Evolutionary conservation across 495 filamentous ascomycete genomes (phyloP).

Genomic region (Trichoderma asperelloides): DNA sequence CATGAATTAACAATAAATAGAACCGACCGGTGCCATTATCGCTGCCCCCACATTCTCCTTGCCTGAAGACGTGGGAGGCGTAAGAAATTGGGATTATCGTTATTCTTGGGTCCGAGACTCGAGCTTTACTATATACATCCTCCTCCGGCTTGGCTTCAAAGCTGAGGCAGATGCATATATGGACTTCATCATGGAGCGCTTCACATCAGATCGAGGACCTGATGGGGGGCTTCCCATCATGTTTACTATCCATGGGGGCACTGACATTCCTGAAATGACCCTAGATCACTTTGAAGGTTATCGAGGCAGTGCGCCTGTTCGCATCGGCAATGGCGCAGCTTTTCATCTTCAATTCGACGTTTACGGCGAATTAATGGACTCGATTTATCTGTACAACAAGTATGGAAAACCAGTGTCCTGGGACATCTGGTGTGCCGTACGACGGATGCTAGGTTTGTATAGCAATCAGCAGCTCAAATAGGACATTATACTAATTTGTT

Average conservation of each 20-base stretch:
- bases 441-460: slow-evolving; percentile 43
- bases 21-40: slow-evolving; percentile 42
- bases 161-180: slow-evolving; percentile 67
- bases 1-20: slow-evolving; percentile 7
- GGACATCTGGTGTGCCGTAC: slow-evolving; percentile 57
- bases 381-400: slow-evolving; percentile 69
- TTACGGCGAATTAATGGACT: slow-evolving; percentile 68
- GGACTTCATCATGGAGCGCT: slow-evolving; percentile 60
- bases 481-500: background rate
- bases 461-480: background rate
- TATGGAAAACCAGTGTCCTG: slow-evolving; percentile 65
- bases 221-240: slow-evolving; percentile 60
- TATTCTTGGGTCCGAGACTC: slow-evolving; percentile 69
- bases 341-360: slow-evolving; percentile 69
- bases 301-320: slow-evolving; percentile 54
- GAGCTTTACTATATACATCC: slow-evolving; percentile 66
- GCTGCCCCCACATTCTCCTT: slow-evolving; percentile 52
- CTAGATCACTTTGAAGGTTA: slow-evolving; percentile 61
- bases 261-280: slow-evolving; percentile 59
- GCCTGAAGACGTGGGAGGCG: slow-evolving; percentile 62
- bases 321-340: slow-evolving; percentile 67
- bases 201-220: slow-evolving; percentile 38
- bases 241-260: slow-evolving; percentile 66
- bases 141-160: slow-evolving; percentile 65
- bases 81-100: slow-evolving; percentile 67